phyloP scores from a whole-genome alignment of 306 rosid genomes.

The Castanea sativa region DNA sequence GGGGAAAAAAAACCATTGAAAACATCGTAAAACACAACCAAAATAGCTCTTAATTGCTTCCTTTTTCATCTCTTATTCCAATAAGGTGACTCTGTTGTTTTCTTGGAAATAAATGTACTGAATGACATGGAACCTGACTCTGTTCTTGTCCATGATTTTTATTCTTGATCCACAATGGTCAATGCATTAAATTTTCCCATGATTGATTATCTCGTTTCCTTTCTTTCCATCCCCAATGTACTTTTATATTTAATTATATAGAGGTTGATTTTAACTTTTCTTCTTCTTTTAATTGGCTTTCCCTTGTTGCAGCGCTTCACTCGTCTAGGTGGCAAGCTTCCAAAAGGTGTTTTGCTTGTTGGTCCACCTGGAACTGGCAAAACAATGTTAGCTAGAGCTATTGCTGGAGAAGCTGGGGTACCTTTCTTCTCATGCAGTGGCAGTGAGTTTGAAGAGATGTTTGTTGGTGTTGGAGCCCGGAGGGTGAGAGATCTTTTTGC shows the following conservation, averaged over 20 bases:
- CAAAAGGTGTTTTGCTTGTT: slow-evolving; percentile 93
- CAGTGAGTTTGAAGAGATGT: slow-evolving; percentile 96
- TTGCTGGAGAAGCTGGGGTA: slow-evolving; percentile 97
- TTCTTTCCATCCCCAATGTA: background rate
- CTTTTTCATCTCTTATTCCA: background rate
- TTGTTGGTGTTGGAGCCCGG: slow-evolving; percentile 96
- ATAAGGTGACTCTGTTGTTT: background rate
- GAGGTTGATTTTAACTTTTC: background rate
- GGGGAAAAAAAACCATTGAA: too few species aligned
- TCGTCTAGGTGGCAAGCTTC: slow-evolving; percentile 94
- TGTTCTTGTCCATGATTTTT: background rate
- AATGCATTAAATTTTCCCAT: background rate
- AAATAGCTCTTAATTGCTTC: background rate
- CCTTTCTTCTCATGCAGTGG: slow-evolving; percentile 96
- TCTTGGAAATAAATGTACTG: background rate
- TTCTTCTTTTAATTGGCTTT: slow-evolving; percentile 23
- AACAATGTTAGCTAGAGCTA: slow-evolving; percentile 95
- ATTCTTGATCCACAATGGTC: background rate
- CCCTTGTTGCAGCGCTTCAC: slow-evolving; percentile 78
- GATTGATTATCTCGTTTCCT: background rate
- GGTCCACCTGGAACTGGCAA: slow-evolving; percentile 98
- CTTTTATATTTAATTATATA: background rate
- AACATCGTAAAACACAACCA: too few species aligned
- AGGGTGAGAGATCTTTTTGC: slow-evolving; percentile 88
- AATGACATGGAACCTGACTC: background rate